A percentile compares a stretch with the other conserved stretches of the same genome.
These are phyloP conservation scores for Monosporascus sp. DNA, from an alignment of 2,329 filamentous ascomycete genomes.

Conservation along the genomic window DNA sequence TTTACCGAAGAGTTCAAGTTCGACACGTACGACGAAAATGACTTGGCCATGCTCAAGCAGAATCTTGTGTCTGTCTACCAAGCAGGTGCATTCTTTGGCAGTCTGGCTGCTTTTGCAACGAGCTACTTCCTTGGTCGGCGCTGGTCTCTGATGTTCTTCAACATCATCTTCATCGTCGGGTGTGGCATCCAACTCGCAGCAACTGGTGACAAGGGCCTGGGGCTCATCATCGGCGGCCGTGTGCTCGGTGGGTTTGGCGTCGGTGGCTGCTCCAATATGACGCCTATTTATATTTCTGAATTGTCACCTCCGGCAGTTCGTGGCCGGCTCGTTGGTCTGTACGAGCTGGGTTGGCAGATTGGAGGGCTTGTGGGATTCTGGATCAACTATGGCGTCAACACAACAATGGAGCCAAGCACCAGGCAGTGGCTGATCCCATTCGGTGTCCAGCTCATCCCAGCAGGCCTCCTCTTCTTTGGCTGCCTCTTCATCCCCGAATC, in stretches of 20 bases:
- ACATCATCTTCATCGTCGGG: slow-evolving; percentile 62
- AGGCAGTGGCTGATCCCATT: slow-evolving; percentile 62
- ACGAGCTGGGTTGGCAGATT: slow-evolving; percentile 61
- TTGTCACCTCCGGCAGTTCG: slow-evolving; percentile 57
- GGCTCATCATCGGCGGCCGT: slow-evolving; percentile 55
- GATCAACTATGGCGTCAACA: slow-evolving; percentile 60
- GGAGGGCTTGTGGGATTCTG: slow-evolving; percentile 60
- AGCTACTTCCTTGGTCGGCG: slow-evolving; percentile 64
- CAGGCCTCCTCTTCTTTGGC: slow-evolving; percentile 55
- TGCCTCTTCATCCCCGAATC: slow-evolving; percentile 59
- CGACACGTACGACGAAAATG: slow-evolving; percentile 35
- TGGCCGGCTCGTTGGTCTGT: slow-evolving; percentile 60
- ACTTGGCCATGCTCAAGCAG: slow-evolving; percentile 57
- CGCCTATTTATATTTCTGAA: slow-evolving; percentile 58
- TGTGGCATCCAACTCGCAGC: slow-evolving; percentile 68
- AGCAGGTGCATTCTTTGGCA: slow-evolving; percentile 78
- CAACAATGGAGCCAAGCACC: slow-evolving; percentile 39
- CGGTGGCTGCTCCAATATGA: slow-evolving; percentile 58
- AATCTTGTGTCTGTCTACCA: slow-evolving; percentile 82
- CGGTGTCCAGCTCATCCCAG: slow-evolving; percentile 62
- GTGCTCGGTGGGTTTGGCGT: slow-evolving; percentile 61
- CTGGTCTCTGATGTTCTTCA: slow-evolving; percentile 57
- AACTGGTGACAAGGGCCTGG: slow-evolving; percentile 56
- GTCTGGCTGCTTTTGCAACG: slow-evolving; percentile 61
- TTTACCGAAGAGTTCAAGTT: slow-evolving; percentile 67